Base-by-base conservation (phyloP, 345 rosid species). In the Psidium guajava region DNA sequence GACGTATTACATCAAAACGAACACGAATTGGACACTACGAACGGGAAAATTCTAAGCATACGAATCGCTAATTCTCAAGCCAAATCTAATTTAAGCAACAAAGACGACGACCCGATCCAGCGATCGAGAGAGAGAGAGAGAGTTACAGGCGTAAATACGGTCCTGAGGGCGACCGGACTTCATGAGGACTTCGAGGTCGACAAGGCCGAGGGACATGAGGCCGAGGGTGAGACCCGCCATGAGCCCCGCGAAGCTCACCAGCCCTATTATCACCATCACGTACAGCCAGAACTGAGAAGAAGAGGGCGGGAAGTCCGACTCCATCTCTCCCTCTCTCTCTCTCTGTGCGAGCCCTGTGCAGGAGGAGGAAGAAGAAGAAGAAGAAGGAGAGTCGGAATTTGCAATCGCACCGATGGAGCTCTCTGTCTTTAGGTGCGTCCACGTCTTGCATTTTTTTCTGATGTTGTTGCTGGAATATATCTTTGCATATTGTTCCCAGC, bases 151-250 rank as follows among this genome's bases (percentile, higher is more conserved):
- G 83, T 93, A 91, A 88, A 89, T 87, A 59, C 98, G 96, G 88
- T 95, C 98, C 87, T 91, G 95, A 88, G 98, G 98, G 83, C 92
- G 98, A 42, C 98, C 99, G 84, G 98, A 91, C 90, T 91, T 95
- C 87, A 93, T 95, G 89, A 95, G 98, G 87, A 97, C 98, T 88
- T 97, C 98, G 54, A 95, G 98, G 93, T 95, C 98, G 89, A 97
- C 98, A 77, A 97, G 95, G 53, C 94, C 98, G 6, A 95, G 91
- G 82, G 99, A 97, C 98, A 97, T 95, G 90, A 97, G 98, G 75
- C 98, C 99, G 2, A 95, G 94, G 0, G 99, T 97, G n/a, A 97
- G 82, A 32, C 99, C 99, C 24, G 99, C 97, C 98, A 97, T 95
- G 74, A 97, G 87, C 0, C 98, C 99, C 24, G 98, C 98, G 88